Percentiles rank a stretch among this genome's conserved stretches.
Evolutionary conservation across 495 filamentous ascomycete genomes (phyloP).

Genomic region (Pyrenula aspistea): DNA sequence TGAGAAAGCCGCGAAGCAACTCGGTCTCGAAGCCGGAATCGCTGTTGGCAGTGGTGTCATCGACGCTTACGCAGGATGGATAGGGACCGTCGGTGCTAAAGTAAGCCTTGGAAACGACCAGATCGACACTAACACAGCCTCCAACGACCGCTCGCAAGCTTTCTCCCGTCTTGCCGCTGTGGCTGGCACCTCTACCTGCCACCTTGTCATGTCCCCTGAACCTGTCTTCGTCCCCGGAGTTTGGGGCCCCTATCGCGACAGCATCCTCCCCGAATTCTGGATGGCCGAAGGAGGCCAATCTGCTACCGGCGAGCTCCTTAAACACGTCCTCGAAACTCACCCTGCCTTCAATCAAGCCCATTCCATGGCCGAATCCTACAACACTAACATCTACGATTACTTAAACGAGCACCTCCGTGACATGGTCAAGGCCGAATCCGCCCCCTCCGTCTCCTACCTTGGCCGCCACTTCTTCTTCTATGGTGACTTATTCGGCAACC

Average conservation of each 20-base stretch:
- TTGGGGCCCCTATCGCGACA: constrained; percentile 94
- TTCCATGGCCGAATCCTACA: constrained; percentile 62
- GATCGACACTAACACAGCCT: constrained; percentile 43
- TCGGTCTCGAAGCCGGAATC: constrained; percentile 79
- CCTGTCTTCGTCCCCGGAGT: constrained; percentile 88
- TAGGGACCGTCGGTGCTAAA: constrained; percentile 95
- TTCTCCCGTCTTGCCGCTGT: constrained; percentile 91
- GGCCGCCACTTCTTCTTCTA: constrained; percentile 96
- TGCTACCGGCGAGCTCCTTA: constrained; percentile 86
- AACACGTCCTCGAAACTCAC: constrained; percentile 88
- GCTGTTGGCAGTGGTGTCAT: constrained; percentile 94
- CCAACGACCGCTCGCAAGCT: constrained; percentile 79
- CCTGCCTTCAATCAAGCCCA: constrained; percentile 69
- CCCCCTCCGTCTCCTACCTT: constrained; percentile 71
- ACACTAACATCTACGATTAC: constrained; percentile 84
- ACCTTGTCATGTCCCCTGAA: constrained; percentile 85
- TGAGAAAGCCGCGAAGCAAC: constrained; percentile 67
- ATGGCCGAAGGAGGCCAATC: constrained; percentile 95
- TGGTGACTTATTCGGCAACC: constrained; percentile 95
- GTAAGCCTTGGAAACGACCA: constrained; percentile 54
- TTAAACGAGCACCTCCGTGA: constrained; percentile 79
- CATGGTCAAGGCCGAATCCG: constrained; percentile 50
- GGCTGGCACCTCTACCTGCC: constrained; percentile 92
- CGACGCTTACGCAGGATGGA: constrained; percentile 97
- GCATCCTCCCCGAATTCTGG: constrained; percentile 83